Evolutionary conservation across 306 rosid genomes (phyloP).

Genomic region (Prosopis cineraria): DNA sequence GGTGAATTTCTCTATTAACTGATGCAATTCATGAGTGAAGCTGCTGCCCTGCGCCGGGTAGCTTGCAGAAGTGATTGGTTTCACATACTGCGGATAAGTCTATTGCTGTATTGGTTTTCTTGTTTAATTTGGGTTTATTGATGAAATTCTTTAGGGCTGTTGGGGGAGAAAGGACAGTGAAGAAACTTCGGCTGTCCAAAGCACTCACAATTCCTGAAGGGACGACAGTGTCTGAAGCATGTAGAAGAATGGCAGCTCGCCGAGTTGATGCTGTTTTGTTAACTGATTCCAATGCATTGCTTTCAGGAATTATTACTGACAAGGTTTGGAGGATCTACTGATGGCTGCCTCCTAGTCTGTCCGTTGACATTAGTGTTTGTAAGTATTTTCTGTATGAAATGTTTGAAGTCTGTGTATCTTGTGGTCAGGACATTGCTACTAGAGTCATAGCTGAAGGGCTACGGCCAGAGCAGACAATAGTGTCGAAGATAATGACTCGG

Average conservation of each 20-base stretch:
- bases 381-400: not conserved
- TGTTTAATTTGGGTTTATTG: not conserved
- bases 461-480: slow-evolving; percentile 73
- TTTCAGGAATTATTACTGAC: slow-evolving; percentile 88
- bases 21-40: not conserved
- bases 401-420: slow-evolving; percentile 22
- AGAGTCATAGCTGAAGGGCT: slow-evolving; percentile 91
- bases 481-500: slow-evolving; percentile 83
- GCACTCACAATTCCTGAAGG: slow-evolving; percentile 93
- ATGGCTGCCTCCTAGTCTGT: not conserved
- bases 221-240: slow-evolving; percentile 85
- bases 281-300: slow-evolving; percentile 87
- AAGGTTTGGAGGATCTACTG: slow-evolving; percentile 49
- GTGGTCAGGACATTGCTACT: slow-evolving; percentile 64
- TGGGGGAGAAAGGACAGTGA: slow-evolving; percentile 90
- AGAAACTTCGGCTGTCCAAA: slow-evolving; percentile 81
- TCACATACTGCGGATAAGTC: not conserved
- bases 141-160: slow-evolving; percentile 41
- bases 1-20: not conserved
- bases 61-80: not conserved
- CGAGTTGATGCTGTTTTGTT: slow-evolving; percentile 85
- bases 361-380: not conserved
- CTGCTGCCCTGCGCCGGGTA: not conserved
- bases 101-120: not conserved
- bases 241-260: slow-evolving; percentile 93